A percentile compares a stretch with the other conserved stretches of the same genome.
phyloP scores from a whole-genome alignment of 2,329 filamentous ascomycete species.

The Trichophyton mentagrophytes region DNA sequence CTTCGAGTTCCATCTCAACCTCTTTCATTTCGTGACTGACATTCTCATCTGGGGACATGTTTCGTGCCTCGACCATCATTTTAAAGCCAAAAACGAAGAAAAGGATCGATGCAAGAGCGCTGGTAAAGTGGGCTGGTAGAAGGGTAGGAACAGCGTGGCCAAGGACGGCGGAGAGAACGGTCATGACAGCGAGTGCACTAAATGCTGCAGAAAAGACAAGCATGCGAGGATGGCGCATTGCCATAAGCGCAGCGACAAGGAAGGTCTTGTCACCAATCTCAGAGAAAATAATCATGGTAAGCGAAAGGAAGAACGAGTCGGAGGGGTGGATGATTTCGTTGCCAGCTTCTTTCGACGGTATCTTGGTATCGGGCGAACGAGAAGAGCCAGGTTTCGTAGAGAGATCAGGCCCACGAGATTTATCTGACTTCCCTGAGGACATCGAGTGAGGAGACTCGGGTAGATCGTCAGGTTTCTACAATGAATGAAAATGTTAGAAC shows the following conservation, averaged over 20 bases:
- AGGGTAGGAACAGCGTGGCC: slow-evolving; percentile 85
- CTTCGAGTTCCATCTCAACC: slow-evolving; percentile 83
- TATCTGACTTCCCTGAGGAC: slow-evolving; percentile 49
- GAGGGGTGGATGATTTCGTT: slow-evolving; percentile 54
- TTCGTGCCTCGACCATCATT: slow-evolving; percentile 72
- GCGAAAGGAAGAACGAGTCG: slow-evolving; percentile 82
- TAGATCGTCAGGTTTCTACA: slow-evolving; percentile 66
- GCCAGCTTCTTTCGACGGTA: slow-evolving; percentile 16
- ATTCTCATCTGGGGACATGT: slow-evolving; percentile 79
- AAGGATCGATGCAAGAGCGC: slow-evolving; percentile 67
- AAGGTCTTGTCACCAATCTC: slow-evolving; percentile 99
- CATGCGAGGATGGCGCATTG: slow-evolving; percentile 91
- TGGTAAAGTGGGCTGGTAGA: slow-evolving; percentile 81
- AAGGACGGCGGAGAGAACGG: slow-evolving; percentile 78
- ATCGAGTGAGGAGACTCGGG: slow-evolving; percentile 66
- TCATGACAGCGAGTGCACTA: slow-evolving; percentile 84
- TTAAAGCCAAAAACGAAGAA: slow-evolving; percentile 84
- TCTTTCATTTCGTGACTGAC: slow-evolving; percentile 97
- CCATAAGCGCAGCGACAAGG: slow-evolving; percentile 92
- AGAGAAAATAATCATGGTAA: slow-evolving; percentile 95
- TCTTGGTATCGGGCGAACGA: slow-evolving; percentile 5
- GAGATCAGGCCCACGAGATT: slow-evolving; percentile 43
- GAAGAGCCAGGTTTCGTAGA: slow-evolving; percentile 29
- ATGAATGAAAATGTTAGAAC: neutral
- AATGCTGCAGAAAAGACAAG: slow-evolving; percentile 95